Percentiles rank a stretch among this genome's conserved stretches.
Conservation (phyloP, 257 asterid species). For the Ehretia macrophylla region DNA sequence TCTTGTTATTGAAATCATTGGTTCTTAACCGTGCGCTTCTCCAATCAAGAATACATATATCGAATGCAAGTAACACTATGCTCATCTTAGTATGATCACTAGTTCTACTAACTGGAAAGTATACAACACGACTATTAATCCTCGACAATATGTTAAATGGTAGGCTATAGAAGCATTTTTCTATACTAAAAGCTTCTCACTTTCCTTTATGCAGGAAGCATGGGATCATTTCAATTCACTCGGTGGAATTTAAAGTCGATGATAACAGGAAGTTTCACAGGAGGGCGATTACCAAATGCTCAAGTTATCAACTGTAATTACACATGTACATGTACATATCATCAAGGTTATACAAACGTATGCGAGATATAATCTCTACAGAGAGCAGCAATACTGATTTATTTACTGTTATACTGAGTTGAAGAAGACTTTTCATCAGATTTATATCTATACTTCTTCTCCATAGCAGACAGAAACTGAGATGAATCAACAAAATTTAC, state of each 20-base stretch:
- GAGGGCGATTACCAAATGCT: neutral
- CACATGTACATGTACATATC: constrained; percentile 1
- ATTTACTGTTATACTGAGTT: neutral
- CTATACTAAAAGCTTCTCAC: neutral
- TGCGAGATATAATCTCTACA: neutral
- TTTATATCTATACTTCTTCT: neutral
- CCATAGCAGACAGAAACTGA: neutral
- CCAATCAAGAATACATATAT: no score
- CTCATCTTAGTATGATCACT: no score
- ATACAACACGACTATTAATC: no score
- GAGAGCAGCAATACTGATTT: no score
- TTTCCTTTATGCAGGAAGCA: constrained; percentile 66
- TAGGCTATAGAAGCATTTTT: neutral
- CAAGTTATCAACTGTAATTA: neutral
- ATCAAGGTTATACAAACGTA: neutral
- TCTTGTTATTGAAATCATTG: no score
- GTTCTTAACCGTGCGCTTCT: no score
- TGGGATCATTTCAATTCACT: constrained; percentile 84
- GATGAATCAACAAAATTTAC: neutral
- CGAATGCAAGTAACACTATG: no score
- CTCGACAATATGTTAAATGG: no score
- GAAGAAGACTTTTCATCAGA: neutral
- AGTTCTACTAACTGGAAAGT: no score
- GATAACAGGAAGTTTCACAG: constrained; percentile 4
- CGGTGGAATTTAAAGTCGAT: constrained; percentile 29